Conservation (phyloP, 1,284 basidiomycete genomes). For the Papiliotrema nemorosa region DNA sequence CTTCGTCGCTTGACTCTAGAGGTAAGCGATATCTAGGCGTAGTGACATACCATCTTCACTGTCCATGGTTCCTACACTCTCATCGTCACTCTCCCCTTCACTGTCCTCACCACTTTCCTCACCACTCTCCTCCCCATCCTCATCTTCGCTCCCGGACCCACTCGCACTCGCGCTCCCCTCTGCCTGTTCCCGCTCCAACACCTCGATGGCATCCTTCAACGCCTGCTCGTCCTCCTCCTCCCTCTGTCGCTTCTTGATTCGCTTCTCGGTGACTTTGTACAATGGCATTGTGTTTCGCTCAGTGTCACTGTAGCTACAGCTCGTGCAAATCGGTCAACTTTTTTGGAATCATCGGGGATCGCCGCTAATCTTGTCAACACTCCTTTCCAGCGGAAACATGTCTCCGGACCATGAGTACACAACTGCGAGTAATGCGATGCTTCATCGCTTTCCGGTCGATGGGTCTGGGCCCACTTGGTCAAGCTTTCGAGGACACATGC, state of each 20-base stretch:
- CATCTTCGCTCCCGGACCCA: constrained; percentile 16
- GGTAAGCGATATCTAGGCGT: neutral
- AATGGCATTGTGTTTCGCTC: constrained; percentile 51
- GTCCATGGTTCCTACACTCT: constrained; percentile 24
- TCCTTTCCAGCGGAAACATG: no score
- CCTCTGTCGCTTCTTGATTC: constrained; percentile 61
- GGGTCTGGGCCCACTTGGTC: no score
- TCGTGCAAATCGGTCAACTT: no score
- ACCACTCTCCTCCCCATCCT: constrained; percentile 10
- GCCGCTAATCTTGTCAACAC: no score
- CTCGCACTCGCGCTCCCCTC: constrained; percentile 22
- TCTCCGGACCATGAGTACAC: no score
- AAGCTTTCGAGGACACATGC: no score
- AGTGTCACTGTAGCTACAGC: no score
- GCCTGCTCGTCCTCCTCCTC: constrained; percentile 60
- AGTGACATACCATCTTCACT: constrained; percentile 30
- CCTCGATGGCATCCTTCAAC: constrained; percentile 3
- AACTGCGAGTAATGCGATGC: no score
- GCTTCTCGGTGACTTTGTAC: constrained; percentile 78
- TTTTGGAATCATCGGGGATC: no score
- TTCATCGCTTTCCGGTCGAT: no score
- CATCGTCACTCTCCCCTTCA: constrained; percentile 11
- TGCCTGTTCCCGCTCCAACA: constrained; percentile 11
- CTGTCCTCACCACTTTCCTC: constrained; percentile 24
- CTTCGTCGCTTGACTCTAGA: constrained; percentile 6